phyloP scores from a whole-genome alignment of 768 basidiomycete genomes.

The Infundibulicybe gibba region DNA sequence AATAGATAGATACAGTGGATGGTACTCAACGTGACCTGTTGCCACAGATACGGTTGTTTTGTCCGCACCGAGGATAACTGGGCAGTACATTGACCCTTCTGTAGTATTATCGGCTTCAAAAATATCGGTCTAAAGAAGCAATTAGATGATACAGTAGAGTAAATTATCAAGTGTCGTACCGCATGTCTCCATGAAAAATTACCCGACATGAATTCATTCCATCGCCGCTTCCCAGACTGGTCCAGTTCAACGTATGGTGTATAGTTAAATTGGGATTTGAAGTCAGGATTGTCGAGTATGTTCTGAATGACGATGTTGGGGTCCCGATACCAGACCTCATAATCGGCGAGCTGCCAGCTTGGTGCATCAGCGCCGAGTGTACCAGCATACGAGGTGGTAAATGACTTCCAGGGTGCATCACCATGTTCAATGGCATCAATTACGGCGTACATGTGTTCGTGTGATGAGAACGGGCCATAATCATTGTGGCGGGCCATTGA shows the following conservation, averaged over 20 bases:
- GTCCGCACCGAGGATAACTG: slow-evolving; percentile 24
- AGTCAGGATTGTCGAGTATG: slow-evolving; percentile 24
- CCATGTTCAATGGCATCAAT: slow-evolving; percentile 21
- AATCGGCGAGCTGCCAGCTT: slow-evolving; percentile 14
- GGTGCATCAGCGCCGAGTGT: slow-evolving; percentile 8
- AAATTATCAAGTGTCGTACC: slow-evolving; percentile 2
- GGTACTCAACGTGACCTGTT: slow-evolving; percentile 25
- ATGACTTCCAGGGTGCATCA: slow-evolving; percentile 20
- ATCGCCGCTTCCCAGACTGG: slow-evolving; percentile 10
- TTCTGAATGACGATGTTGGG: slow-evolving; percentile 14
- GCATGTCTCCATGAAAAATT: slow-evolving; percentile 26
- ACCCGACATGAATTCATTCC: slow-evolving; percentile 29
- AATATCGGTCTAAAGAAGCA: slow-evolving; percentile 9
- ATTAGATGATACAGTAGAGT: neutral
- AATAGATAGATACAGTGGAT: slow-evolving; percentile 24
- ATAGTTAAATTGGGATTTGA: slow-evolving; percentile 18
- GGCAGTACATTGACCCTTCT: slow-evolving; percentile 15
- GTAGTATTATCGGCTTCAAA: slow-evolving; percentile 5
- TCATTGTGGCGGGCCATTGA: neutral
- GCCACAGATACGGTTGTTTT: slow-evolving; percentile 30
- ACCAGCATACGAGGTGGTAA: slow-evolving; percentile 7
- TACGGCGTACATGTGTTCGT: slow-evolving; percentile 6
- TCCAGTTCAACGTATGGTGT: slow-evolving; percentile 18
- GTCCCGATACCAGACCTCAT: slow-evolving; percentile 20
- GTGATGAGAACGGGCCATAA: neutral